Evolutionary conservation across 345 rosid species (phyloP).

Genomic region (Eucalyptus sideroxylon): DNA sequence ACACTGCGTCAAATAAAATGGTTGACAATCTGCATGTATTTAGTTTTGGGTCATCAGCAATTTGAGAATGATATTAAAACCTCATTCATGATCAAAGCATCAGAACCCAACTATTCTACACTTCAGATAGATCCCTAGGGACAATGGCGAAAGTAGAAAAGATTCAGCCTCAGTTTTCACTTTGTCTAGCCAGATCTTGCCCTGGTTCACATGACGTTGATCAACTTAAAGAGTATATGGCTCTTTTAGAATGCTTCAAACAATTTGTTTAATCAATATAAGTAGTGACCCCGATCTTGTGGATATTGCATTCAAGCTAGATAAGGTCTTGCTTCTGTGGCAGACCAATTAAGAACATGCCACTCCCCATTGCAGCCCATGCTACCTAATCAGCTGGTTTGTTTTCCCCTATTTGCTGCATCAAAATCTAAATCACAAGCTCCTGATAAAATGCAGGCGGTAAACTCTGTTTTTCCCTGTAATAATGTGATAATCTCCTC

Average conservation of each 20-base stretch:
- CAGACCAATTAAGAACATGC: background rate
- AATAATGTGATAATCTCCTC: background rate
- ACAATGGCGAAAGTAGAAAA: background rate
- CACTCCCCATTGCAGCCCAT: background rate
- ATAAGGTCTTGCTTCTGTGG: background rate
- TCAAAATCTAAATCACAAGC: background rate
- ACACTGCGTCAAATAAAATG: background rate
- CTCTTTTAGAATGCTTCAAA: background rate
- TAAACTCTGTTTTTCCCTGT: background rate
- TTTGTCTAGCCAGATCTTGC: background rate
- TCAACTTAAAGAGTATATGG: background rate
- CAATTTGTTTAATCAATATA: background rate
- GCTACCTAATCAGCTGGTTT: background rate
- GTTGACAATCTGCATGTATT: background rate
- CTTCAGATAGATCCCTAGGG: background rate
- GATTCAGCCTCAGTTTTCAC: background rate
- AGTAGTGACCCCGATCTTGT: background rate
- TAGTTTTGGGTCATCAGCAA: background rate
- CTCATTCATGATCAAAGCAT: background rate
- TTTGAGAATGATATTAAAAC: background rate
- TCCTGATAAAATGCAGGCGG: background rate
- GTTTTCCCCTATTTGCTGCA: background rate
- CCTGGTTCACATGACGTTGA: background rate
- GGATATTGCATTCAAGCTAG: background rate
- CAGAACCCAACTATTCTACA: background rate